These are phyloP conservation scores for Citrullus mucosospermus DNA, from an alignment of 306 rosid species.

Conservation along the genomic window DNA sequence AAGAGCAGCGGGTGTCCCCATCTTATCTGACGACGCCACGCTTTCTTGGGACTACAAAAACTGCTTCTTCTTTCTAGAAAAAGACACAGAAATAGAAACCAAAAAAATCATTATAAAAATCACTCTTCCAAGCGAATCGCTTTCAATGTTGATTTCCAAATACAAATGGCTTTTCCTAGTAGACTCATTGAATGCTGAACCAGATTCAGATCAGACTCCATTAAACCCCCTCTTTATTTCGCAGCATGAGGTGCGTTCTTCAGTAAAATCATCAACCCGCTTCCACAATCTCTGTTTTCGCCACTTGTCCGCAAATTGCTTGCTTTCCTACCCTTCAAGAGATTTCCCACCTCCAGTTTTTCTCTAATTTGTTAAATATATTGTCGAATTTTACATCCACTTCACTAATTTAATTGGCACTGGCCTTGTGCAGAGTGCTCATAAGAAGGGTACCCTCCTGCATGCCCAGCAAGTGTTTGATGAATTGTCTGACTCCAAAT, in stretches of 20 bases:
- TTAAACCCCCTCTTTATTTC: neutral
- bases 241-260: neutral
- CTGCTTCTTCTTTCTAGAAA: neutral
- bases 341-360: neutral
- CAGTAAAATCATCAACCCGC: neutral
- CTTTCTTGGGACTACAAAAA: neutral
- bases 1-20: neutral
- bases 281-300: neutral
- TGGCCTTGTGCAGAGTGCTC: neutral
- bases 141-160: neutral
- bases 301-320: neutral
- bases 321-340: neutral
- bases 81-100: neutral
- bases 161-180: neutral
- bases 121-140: neutral
- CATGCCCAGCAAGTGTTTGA: constrained; percentile 3
- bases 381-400: neutral
- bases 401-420: neutral
- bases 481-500: neutral
- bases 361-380: neutral
- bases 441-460: neutral
- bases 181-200: neutral
- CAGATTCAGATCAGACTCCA: neutral
- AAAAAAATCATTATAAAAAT: neutral
- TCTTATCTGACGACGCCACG: neutral